These are phyloP conservation scores for Combretum micranthum DNA, from an alignment of 345 rosid genomes.

Conservation along the genomic window DNA sequence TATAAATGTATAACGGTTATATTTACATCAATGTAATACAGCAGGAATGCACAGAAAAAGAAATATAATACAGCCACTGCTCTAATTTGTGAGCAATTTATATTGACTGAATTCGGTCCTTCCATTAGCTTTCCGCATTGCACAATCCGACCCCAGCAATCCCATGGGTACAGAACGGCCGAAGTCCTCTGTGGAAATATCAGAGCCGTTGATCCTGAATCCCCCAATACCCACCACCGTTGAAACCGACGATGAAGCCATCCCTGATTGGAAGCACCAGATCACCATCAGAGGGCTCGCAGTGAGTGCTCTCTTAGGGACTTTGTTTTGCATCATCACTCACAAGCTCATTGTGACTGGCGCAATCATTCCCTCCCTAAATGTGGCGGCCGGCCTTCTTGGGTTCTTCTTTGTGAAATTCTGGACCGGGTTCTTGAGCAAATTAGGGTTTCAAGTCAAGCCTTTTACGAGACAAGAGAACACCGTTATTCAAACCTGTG, in stretches of 20 bases:
- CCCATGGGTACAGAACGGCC: slow-evolving; percentile 55
- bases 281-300: slow-evolving; percentile 69
- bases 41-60: too few relatives aligned
- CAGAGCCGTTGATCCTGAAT: slow-evolving; percentile 39
- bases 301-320: slow-evolving; percentile 67
- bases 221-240: slow-evolving; percentile 8
- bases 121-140: too few relatives aligned
- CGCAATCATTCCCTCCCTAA: slow-evolving; percentile 81
- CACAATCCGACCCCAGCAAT: not conserved
- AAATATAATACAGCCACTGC: too few relatives aligned
- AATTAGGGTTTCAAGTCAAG: slow-evolving; percentile 46
- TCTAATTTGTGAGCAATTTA: too few relatives aligned
- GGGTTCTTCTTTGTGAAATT: slow-evolving; percentile 91
- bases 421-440: slow-evolving; percentile 65
- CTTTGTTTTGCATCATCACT: slow-evolving; percentile 78
- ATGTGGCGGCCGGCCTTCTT: slow-evolving; percentile 89
- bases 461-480: slow-evolving; percentile 92
- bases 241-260: slow-evolving; percentile 18
- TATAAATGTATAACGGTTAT: too few relatives aligned
- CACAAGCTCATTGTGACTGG: slow-evolving; percentile 87
- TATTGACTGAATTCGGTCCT: too few relatives aligned
- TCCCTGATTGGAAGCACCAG: slow-evolving; percentile 94
- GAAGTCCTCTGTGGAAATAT: slow-evolving; percentile 27
- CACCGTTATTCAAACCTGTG: slow-evolving; percentile 90
- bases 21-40: too few relatives aligned